These are phyloP conservation scores for Lagenidium sp. DNA, from an alignment of 352 stramenopile genomes.

Conservation along the genomic window DNA sequence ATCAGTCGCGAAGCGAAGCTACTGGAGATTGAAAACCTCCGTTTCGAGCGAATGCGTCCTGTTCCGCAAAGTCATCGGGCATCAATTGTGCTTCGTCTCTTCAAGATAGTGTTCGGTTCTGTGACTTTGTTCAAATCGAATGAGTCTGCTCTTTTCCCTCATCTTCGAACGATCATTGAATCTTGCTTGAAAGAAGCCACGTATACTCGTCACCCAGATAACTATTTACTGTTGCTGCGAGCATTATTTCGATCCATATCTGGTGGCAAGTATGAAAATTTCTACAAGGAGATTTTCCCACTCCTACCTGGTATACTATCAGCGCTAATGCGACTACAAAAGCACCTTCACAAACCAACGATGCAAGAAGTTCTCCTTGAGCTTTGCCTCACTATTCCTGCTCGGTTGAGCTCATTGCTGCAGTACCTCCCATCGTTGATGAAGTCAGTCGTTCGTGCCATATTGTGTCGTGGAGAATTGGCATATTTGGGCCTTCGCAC, in stretches of 20 bases:
- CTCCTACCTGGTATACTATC: constrained; percentile 91
- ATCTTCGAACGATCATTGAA: constrained; percentile 92
- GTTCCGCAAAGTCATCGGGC: constrained; percentile 66
- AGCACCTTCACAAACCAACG: constrained; percentile 69
- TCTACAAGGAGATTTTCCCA: constrained; percentile 95
- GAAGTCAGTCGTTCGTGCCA: constrained; percentile 91
- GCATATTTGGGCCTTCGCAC: constrained; percentile 93
- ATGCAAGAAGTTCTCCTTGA: constrained; percentile 93
- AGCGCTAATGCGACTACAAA: constrained; percentile 90
- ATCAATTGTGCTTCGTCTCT: constrained; percentile 88
- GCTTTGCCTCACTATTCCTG: constrained; percentile 95
- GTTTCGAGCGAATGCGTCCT: constrained; percentile 72
- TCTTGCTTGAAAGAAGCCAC: constrained; percentile 89
- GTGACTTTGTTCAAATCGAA: constrained; percentile 95
- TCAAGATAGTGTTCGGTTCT: constrained; percentile 95
- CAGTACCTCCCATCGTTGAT: constrained; percentile 96
- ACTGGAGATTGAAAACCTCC: constrained; percentile 53
- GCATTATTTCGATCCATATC: constrained; percentile 95
- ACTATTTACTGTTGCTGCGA: constrained; percentile 92
- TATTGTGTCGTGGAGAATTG: constrained; percentile 92
- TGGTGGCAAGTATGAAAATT: constrained; percentile 97
- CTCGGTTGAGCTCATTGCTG: constrained; percentile 92
- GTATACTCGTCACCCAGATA: constrained; percentile 88
- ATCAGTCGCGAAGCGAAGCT: constrained; percentile 70
- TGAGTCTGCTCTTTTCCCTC: constrained; percentile 90